phyloP scores from a whole-genome alignment of 768 basidiomycete species.

The Collybia nuda region DNA sequence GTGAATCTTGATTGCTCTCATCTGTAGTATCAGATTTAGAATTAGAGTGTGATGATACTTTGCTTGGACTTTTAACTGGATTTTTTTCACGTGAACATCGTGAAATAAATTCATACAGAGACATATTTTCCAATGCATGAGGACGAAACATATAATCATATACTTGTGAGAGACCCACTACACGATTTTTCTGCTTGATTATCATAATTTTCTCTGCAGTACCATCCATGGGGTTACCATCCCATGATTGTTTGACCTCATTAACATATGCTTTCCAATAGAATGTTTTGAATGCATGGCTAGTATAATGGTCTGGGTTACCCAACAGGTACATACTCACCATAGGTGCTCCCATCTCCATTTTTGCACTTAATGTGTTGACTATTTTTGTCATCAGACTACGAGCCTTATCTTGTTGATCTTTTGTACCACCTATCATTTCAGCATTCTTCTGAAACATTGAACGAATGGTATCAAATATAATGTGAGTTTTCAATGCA shows the following conservation, averaged over 20 bases:
- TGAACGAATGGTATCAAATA: constrained; percentile 29
- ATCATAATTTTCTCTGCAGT: constrained; percentile 18
- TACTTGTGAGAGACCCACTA: constrained; percentile 23
- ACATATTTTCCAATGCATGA: constrained; percentile 9
- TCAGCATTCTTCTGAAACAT: constrained; percentile 24
- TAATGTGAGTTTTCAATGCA: constrained; percentile 32
- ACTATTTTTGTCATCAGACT: constrained; percentile 33
- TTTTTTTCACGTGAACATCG: constrained; percentile 9
- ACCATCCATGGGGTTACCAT: constrained; percentile 1
- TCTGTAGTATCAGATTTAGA: background rate
- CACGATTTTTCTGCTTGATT: constrained; percentile 8
- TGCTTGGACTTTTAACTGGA: too few species aligned
- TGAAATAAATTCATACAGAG: constrained; percentile 26
- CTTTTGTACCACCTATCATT: constrained; percentile 14
- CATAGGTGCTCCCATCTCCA: constrained; percentile 37
- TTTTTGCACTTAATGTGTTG: constrained; percentile 30
- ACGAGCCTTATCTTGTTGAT: constrained; percentile 20
- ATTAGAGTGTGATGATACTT: too few species aligned
- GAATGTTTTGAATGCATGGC: constrained; percentile 28
- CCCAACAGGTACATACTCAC: constrained; percentile 30
- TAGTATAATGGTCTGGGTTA: constrained; percentile 38
- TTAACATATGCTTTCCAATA: constrained; percentile 31
- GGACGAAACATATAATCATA: constrained; percentile 32
- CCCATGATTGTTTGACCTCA: constrained; percentile 18
- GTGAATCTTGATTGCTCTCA: too few species aligned